phyloP scores from a whole-genome alignment of 1,284 basidiomycete species.

The Irpex sp. region DNA sequence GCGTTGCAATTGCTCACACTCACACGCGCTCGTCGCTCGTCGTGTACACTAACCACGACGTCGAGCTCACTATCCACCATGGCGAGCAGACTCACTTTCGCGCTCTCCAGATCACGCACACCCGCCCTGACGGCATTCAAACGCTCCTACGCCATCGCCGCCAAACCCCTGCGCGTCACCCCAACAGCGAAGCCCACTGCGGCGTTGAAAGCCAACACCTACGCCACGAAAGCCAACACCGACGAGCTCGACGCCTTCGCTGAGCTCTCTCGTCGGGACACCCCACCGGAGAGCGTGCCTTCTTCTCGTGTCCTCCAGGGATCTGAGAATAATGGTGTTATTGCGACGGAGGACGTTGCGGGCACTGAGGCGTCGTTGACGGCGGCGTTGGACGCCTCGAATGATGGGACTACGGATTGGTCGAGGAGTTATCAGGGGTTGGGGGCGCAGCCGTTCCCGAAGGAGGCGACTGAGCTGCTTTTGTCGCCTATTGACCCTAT shows the following conservation, averaged over 20 bases:
- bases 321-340: not conserved
- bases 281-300: not conserved
- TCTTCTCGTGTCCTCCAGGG: not conserved
- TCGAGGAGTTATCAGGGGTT: conserved; percentile 84
- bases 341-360: not conserved
- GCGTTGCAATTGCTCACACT: not conserved
- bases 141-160: not conserved
- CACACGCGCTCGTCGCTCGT: not conserved
- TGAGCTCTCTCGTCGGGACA: not conserved
- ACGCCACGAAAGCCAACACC: conserved; percentile 4
- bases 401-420: conserved; percentile 59
- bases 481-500: conserved; percentile 69
- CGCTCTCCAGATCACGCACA: not conserved
- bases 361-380: not conserved
- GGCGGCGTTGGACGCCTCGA: not conserved
- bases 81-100: not conserved
- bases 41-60: not conserved
- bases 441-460: conserved; percentile 72
- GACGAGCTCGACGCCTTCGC: conserved; percentile 3
- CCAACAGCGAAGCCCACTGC: too few species aligned
- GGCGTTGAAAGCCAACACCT: conserved; percentile 10
- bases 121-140: not conserved
- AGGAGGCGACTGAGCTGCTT: conserved; percentile 70
- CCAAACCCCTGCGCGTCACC: not conserved
- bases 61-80: not conserved